Conservation (phyloP, 2,329 filamentous ascomycete genomes). For the Nemania sp. region DNA sequence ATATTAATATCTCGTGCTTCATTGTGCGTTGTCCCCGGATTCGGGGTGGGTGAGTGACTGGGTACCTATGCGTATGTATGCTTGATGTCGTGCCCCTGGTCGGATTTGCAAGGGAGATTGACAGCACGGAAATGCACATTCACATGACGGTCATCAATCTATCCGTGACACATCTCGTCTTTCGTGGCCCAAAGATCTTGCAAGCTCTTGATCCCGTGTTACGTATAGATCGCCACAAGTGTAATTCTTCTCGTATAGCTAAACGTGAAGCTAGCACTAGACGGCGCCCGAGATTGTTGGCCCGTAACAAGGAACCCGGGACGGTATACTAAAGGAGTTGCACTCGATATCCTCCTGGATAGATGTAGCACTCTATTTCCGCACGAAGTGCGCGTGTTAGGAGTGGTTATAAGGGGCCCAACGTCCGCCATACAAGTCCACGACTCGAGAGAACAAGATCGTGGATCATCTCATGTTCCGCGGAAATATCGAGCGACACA, state of each 20-base stretch:
- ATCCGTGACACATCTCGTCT: conserved; percentile 11
- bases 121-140: conserved; percentile 15
- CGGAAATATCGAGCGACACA: neutral
- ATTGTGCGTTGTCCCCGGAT: neutral
- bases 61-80: neutral
- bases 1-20: neutral
- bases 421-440: neutral
- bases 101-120: conserved; percentile 8
- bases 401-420: neutral
- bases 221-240: conserved; percentile 1
- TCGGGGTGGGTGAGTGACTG: neutral
- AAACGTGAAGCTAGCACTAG: neutral
- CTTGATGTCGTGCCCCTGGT: conserved; percentile 2
- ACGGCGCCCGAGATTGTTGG: neutral
- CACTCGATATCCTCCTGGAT: no score
- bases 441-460: neutral
- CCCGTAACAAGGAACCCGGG: neutral
- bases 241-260: conserved; percentile 2
- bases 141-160: conserved; percentile 2
- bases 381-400: neutral
- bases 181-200: neutral
- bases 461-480: conserved; percentile 5
- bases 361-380: neutral
- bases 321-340: neutral
- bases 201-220: neutral